Evolutionary conservation across 257 asterid species (phyloP), one percentile per base, ranked within the genome.

Genomic region (Przewalskia tangutica): DNA sequence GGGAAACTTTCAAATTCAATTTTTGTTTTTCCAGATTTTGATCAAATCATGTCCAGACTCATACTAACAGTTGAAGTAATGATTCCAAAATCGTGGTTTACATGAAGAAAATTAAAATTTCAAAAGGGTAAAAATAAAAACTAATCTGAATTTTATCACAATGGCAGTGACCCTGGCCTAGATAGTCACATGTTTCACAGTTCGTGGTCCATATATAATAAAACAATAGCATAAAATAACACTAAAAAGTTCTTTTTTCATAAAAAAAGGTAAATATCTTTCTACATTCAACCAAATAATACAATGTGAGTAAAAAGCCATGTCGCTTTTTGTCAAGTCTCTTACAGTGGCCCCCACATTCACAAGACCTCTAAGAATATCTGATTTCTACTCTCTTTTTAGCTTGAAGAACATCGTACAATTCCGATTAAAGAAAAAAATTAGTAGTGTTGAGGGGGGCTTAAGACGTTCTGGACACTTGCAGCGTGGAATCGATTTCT

Each of bases 361-460:
- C 97, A 94, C 97, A 92, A 92, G 97, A 91, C 90, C 92, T 85
- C 90, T 78, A 86, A 85, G 89, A 83, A 84, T 85, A 59, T 83
- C 32, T 48, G 54, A 60, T 36, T 84, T 70, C 38, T 46, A 32
- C 23, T 4, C 42, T 38, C 42, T n/a, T 42, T 77, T 71, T 60
- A 60, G 34, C 14, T 46, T 14, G 38, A 46, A 71, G 38, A 46
- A 71, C 40, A 71, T 71, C 13, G 5, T n/a, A 42, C 66, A 4
- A 59, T 10, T 56, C 44, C 8, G 44, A 79, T 27, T 18, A 10
- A n/a, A 64, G 14, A 4, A 38, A 78, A 14, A 38, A 38, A 40
- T n/a, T n/a, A n/a, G n/a, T n/a, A n/a, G n/a, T n/a, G n/a, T n/a
- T n/a, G n/a, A n/a, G n/a, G n/a, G n/a, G n/a, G n/a, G n/a, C n/a